phyloP scores from a whole-genome alignment of 495 filamentous ascomycete species.

The Daldinia bambusicola region DNA sequence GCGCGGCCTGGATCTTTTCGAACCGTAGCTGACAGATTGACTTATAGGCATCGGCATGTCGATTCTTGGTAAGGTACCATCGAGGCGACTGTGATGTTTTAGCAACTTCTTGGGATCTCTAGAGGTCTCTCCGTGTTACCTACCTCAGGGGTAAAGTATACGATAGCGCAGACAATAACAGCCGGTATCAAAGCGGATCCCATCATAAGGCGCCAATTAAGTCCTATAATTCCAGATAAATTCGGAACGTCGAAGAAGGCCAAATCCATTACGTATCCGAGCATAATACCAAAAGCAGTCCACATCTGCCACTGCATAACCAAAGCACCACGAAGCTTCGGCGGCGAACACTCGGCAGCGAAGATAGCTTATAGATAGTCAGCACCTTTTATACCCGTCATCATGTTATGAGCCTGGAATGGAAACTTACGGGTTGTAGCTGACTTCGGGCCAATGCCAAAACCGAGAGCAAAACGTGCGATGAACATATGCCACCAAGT shows the following conservation, averaged over 20 bases:
- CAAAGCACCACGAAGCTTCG: slow-evolving; percentile 76
- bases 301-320: slow-evolving; percentile 83
- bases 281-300: slow-evolving; percentile 86
- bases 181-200: slow-evolving; percentile 80
- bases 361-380: slow-evolving; percentile 60
- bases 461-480: slow-evolving; percentile 74
- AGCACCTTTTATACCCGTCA: neutral
- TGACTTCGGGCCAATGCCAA: slow-evolving; percentile 85
- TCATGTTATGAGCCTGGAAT: neutral
- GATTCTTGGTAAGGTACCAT: slow-evolving; percentile 80
- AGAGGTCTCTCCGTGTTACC: slow-evolving; percentile 14
- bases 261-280: slow-evolving; percentile 77
- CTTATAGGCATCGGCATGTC: slow-evolving; percentile 71
- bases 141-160: slow-evolving; percentile 79
- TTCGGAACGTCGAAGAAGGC: slow-evolving; percentile 74
- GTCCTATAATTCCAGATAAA: slow-evolving; percentile 63
- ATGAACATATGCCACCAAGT: slow-evolving; percentile 81
- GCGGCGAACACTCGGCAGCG: slow-evolving; percentile 78
- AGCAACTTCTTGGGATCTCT: slow-evolving; percentile 4
- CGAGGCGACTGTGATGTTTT: slow-evolving; percentile 58
- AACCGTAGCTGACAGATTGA: slow-evolving; percentile 73
- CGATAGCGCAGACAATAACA: slow-evolving; percentile 72
- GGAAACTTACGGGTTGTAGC: slow-evolving; percentile 67
- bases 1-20: slow-evolving; percentile 78
- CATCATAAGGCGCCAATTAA: slow-evolving; percentile 89